These are phyloP conservation scores for Salvia sclarea DNA, from an alignment of 305 asterid species.

Conservation along the genomic window DNA sequence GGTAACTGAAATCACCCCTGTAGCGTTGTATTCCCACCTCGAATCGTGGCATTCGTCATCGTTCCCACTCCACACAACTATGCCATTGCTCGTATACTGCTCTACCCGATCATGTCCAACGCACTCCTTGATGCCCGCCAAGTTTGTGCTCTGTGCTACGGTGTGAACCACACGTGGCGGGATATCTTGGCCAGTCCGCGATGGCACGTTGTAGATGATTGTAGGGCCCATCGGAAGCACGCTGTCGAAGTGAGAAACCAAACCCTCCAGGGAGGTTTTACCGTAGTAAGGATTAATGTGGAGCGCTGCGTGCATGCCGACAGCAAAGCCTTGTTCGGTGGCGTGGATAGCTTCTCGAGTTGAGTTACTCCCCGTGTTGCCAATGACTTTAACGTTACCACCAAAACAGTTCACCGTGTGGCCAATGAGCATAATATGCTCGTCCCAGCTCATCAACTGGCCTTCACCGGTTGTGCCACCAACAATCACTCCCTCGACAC, in stretches of 20 bases:
- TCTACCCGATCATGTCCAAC: conserved; percentile 74
- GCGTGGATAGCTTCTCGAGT: conserved; percentile 95
- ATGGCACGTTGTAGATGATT: conserved; percentile 83
- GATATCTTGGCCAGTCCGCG: conserved; percentile 89
- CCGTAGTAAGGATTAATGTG: conserved; percentile 97
- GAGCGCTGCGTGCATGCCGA: conserved; percentile 97
- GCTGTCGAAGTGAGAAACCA: conserved; percentile 71
- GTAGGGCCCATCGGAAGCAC: conserved; percentile 98
- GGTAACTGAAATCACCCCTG: conserved; percentile 82
- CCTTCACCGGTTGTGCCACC: conserved; percentile 99
- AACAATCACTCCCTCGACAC: conserved; percentile 87
- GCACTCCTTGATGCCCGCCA: conserved; percentile 92
- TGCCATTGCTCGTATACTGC: conserved; percentile 57
- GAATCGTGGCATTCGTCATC: conserved; percentile 94
- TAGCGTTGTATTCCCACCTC: conserved; percentile 79
- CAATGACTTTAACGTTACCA: conserved; percentile 77
- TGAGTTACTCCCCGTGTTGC: conserved; percentile 96
- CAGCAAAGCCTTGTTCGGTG: conserved; percentile 95
- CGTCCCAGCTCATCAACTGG: conserved; percentile 96
- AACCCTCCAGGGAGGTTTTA: conserved; percentile 79
- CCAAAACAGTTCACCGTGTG: conserved; percentile 97
- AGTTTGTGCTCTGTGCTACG: conserved; percentile 54
- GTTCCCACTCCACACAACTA: conserved; percentile 89
- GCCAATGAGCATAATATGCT: conserved; percentile 94
- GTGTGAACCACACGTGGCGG: conserved; percentile 61